A percentile compares a stretch with the other conserved stretches of the same genome.
These are phyloP conservation scores for Saccharomyces hybrid DNA, from an alignment of 1,139 yeast genomes.

Conservation along the genomic window DNA sequence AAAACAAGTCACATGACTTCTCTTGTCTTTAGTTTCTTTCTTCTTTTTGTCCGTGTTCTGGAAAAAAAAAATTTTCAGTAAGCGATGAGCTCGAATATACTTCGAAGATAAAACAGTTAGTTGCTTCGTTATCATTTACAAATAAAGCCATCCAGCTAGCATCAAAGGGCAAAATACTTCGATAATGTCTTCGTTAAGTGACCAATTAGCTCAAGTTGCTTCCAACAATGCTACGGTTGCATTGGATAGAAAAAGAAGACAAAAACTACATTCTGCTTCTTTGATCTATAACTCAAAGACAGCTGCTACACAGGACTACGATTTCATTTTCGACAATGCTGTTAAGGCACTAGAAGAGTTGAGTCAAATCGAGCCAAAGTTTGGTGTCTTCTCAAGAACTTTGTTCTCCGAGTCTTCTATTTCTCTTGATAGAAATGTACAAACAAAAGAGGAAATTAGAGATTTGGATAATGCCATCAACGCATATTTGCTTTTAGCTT, in stretches of 20 bases:
- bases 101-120: background rate
- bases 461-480: constrained; percentile 66
- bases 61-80: constrained; percentile 6
- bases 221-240: constrained; percentile 65
- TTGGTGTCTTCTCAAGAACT: constrained; percentile 58
- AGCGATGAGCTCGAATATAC: constrained; percentile 10
- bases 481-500: constrained; percentile 64
- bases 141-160: background rate
- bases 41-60: background rate
- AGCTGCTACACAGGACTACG: constrained; percentile 92
- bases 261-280: constrained; percentile 81
- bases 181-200: constrained; percentile 52
- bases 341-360: constrained; percentile 72
- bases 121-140: background rate
- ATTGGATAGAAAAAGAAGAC: constrained; percentile 77
- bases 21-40: background rate
- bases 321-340: constrained; percentile 65
- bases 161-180: background rate
- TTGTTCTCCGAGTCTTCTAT: constrained; percentile 78
- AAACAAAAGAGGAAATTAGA: constrained; percentile 66
- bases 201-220: constrained; percentile 70
- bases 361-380: constrained; percentile 63
- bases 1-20: background rate
- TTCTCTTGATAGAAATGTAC: constrained; percentile 70
- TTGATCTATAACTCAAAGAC: constrained; percentile 76